Conservation (phyloP, 345 rosid species). For the Eucalyptus cloeziana region DNA sequence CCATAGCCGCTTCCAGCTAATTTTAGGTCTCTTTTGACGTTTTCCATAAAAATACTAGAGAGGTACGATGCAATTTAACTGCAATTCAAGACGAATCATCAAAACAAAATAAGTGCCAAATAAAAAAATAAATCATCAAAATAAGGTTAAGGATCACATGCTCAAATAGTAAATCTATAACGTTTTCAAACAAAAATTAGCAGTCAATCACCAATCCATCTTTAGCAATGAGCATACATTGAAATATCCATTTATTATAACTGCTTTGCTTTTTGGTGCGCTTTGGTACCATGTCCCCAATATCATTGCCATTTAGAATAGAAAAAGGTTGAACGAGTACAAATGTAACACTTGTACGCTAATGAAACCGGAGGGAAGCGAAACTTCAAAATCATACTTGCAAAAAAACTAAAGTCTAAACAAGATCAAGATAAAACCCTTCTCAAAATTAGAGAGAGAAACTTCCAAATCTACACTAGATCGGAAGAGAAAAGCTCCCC, state of each 20-base stretch:
- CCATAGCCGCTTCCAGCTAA: background rate
- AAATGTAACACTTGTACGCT: background rate
- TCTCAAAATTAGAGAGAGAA: background rate
- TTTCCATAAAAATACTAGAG: too few relatives aligned
- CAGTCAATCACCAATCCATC: rapidly evolving
- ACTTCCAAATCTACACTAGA: background rate
- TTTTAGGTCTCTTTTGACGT: background rate
- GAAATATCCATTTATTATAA: too few relatives aligned
- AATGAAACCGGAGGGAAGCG: background rate
- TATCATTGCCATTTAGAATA: too few relatives aligned
- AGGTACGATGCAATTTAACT: too few relatives aligned
- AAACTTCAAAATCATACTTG: background rate
- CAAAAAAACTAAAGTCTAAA: background rate
- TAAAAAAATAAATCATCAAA: too few relatives aligned
- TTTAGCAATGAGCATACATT: background rate
- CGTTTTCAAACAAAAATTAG: background rate
- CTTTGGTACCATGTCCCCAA: background rate
- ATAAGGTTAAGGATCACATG: background rate
- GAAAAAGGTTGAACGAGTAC: background rate
- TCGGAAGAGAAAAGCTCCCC: background rate
- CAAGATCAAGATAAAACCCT: background rate
- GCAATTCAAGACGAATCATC: too few relatives aligned
- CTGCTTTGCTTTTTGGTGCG: background rate
- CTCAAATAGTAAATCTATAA: too few relatives aligned
- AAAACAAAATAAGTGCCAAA: too few relatives aligned